phyloP scores from a whole-genome alignment of 257 asterid species.

The Fraxinus pennsylvanica region DNA sequence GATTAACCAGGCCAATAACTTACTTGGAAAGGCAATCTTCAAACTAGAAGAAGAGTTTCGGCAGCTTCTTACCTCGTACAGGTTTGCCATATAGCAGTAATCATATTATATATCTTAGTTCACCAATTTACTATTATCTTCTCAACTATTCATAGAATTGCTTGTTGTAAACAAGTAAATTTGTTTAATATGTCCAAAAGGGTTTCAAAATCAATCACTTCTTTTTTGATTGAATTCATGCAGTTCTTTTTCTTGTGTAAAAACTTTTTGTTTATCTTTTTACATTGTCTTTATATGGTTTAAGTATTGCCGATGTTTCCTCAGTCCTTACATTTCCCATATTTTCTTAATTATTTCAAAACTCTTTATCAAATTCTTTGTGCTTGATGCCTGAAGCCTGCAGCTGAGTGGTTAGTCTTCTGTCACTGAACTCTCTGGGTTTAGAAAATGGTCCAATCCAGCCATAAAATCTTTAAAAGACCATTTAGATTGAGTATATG shows the following conservation, averaged over 20 bases:
- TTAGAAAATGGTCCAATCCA: neutral
- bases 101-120: slow-evolving; percentile 13
- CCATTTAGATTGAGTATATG: neutral
- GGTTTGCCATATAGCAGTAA: slow-evolving; percentile 44
- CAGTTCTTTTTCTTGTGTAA: neutral
- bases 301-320: neutral
- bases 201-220: neutral
- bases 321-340: neutral
- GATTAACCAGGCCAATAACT: slow-evolving; percentile 62
- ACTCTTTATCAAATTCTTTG: neutral
- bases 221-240: neutral
- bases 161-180: neutral
- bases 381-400: neutral
- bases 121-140: neutral
- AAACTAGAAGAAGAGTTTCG: slow-evolving; percentile 92
- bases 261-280: neutral
- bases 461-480: neutral
- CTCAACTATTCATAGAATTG: neutral
- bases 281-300: neutral
- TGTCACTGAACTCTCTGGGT: neutral
- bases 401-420: neutral
- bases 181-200: neutral
- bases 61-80: slow-evolving; percentile 69
- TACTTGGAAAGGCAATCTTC: slow-evolving; percentile 63
- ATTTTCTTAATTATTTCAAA: neutral